Evolutionary conservation across 441 rosid genomes (phyloP), one percentile per base, ranked within the genome.

Genomic region (Euphorbia neoarborescens): DNA sequence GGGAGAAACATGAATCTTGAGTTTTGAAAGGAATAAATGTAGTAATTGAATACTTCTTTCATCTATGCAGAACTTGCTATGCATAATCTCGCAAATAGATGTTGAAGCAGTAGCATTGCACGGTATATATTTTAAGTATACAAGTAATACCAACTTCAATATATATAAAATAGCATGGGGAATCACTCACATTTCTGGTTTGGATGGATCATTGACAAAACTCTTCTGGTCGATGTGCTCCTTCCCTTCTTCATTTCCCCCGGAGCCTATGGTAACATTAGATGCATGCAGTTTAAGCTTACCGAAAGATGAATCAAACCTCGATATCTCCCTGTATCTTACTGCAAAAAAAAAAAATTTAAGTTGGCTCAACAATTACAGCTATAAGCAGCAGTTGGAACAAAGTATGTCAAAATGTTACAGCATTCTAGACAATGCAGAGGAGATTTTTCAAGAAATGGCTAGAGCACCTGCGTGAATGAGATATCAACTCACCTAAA

Each of bases 221-320:
- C 65, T 81, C 68, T 79, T 82, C 53, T 79, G 81, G 58, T 80
- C 72, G 50, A 74, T 80, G 59, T 81, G 83, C 58, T 89, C 88
- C 69, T 84, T 86, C 69, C 74, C 72, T 35, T 73, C 86, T 68
- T 85, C 84, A 72, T 80, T 83, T 73, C 86, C 86, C 46, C 87
- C 94, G 12, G 95, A 84, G 60, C 96, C 99, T 79, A 85, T 51
- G 71, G 84, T 86, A 69, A 82, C 80, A 78, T 85, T 79, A 63
- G 96, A 88, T 70, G 94, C 94, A 35, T 79, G 84, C 71, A 76
- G 86, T 86, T 76, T 88, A 34, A 85, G 62, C 19, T 66, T 77
- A 69, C 79, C 35, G 51, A 73, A 68, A 3, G 69, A 60, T 46
- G 76, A 78, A 51, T 74, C 84, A 78, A 80, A 70, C 69, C 82